Evolutionary conservation across 306 rosid species (phyloP).

Genomic region (Rosa multiflora): DNA sequence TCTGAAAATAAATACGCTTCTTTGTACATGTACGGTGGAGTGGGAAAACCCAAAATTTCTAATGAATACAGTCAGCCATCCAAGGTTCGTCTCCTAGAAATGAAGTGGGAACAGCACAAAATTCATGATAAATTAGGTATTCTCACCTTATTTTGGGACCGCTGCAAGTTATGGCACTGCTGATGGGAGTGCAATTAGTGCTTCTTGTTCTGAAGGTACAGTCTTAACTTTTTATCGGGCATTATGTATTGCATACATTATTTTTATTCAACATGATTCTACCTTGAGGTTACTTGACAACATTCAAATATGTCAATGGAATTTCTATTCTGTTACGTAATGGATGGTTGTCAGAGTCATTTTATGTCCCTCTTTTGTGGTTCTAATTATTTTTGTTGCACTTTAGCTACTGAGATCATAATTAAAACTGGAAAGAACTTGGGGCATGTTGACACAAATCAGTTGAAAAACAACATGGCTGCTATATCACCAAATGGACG

Average conservation of each 20-base stretch:
- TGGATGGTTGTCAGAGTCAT: neutral
- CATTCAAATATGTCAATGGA: too few species aligned
- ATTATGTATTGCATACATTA: neutral
- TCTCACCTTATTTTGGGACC: slow-evolving; percentile 68
- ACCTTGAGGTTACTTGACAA: neutral
- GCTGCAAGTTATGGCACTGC: slow-evolving; percentile 86
- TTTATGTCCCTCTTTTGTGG: neutral
- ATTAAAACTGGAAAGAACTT: slow-evolving; percentile 78
- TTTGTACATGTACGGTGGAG: slow-evolving; percentile 87
- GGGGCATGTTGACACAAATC: slow-evolving; percentile 94
- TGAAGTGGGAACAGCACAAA: slow-evolving; percentile 87
- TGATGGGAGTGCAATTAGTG: slow-evolving; percentile 88
- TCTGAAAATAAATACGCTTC: slow-evolving; percentile 76
- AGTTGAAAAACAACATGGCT: slow-evolving; percentile 92
- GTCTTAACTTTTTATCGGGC: slow-evolving; percentile 10
- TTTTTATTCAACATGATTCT: neutral
- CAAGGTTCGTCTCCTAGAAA: slow-evolving; percentile 90
- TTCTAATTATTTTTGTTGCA: slow-evolving; percentile 20
- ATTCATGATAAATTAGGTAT: slow-evolving; percentile 77
- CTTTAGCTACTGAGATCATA: slow-evolving; percentile 80
- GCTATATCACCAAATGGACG: slow-evolving; percentile 96
- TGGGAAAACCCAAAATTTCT: slow-evolving; percentile 61
- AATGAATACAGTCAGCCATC: slow-evolving; percentile 53
- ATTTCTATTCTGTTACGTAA: neutral
- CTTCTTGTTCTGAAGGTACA: slow-evolving; percentile 98